These are phyloP conservation scores for Crithidia brevicula DNA, from an alignment of 208 protist species.

Conservation along the genomic window DNA sequence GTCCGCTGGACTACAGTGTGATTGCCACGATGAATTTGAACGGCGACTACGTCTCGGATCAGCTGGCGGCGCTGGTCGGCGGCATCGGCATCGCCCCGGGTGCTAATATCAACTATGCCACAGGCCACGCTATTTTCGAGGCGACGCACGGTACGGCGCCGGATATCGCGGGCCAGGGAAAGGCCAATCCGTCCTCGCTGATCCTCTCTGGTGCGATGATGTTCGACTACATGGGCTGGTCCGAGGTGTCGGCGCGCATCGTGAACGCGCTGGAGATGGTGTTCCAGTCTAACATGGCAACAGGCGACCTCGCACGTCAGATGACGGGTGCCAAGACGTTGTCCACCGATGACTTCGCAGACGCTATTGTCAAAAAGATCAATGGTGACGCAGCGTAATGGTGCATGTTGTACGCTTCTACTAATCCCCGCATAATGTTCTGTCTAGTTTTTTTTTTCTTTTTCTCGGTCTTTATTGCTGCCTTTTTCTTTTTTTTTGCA, in stretches of 20 bases:
- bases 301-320: constrained; percentile 38
- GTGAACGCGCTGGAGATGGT: constrained; percentile 43
- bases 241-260: constrained; percentile 37
- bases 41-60: constrained; percentile 65
- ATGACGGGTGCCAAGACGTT: constrained; percentile 38
- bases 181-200: constrained; percentile 56
- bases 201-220: constrained; percentile 55
- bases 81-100: constrained; percentile 71
- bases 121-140: constrained; percentile 58
- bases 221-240: constrained; percentile 58
- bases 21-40: constrained; percentile 61
- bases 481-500: too few species aligned
- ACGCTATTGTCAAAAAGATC: constrained; percentile 35
- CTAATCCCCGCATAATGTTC: too few species aligned
- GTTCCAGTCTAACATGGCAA: constrained; percentile 40
- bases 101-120: constrained; percentile 64
- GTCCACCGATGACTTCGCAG: constrained; percentile 40
- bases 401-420: too few species aligned
- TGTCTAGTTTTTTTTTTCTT: neutral
- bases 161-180: constrained; percentile 49
- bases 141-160: constrained; percentile 62
- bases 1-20: constrained; percentile 47
- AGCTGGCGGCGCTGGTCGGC: constrained; percentile 69
- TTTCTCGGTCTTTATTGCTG: neutral
- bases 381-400: constrained; percentile 14